Percentiles rank a stretch among this genome's conserved stretches.
phyloP scores from a whole-genome alignment of 176 grass and related monocot species.

The Oryza punctata region DNA sequence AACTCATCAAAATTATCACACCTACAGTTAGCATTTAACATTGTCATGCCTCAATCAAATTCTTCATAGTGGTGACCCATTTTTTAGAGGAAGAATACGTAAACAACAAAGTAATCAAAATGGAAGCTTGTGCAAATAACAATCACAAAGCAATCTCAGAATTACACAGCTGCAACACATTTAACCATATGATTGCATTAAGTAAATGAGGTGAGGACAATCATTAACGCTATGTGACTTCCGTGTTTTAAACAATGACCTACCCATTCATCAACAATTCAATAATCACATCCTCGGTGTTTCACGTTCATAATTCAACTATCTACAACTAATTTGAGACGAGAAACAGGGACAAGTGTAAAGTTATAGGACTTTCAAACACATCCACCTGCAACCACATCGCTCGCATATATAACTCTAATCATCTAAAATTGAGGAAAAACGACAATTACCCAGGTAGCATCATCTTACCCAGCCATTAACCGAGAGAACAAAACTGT shows the following conservation, averaged over 20 bases:
- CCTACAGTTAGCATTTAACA: neutral
- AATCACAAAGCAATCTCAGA: neutral
- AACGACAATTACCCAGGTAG: neutral
- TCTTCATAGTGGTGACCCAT: neutral
- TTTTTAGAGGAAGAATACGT: neutral
- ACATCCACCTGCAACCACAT: neutral
- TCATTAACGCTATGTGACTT: neutral
- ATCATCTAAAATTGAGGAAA: neutral
- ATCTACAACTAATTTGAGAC: neutral
- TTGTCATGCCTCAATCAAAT: neutral
- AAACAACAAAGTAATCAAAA: neutral
- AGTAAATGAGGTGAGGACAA: neutral
- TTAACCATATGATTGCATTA: neutral
- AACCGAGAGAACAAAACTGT: neutral
- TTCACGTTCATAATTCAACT: neutral
- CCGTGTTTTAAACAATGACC: neutral
- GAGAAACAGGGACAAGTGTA: neutral
- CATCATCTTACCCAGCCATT: neutral
- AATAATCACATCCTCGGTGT: neutral
- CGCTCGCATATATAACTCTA: neutral
- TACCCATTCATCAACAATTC: neutral
- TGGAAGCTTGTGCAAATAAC: neutral
- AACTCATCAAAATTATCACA: neutral
- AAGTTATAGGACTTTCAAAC: neutral
- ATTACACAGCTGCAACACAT: neutral